phyloP scores from a whole-genome alignment of 768 basidiomycete species.

The Phaeotremella fagi region DNA sequence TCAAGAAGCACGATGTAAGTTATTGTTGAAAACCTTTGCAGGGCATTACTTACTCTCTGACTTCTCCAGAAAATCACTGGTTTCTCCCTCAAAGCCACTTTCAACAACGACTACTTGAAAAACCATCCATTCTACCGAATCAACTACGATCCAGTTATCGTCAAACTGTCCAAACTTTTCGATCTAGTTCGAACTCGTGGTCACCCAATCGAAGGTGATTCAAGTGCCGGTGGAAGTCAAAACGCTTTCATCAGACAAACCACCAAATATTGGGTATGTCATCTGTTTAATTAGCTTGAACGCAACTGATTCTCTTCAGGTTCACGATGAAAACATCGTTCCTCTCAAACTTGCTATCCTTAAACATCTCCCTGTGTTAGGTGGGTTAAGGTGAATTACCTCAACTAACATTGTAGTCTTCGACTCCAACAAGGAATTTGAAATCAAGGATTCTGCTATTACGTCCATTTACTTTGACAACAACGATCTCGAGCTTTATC shows the following conservation, averaged over 20 bases:
- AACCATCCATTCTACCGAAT: slow-evolving; percentile 88
- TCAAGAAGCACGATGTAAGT: slow-evolving; percentile 62
- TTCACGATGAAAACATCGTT: slow-evolving; percentile 91
- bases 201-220: slow-evolving; percentile 87
- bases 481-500: slow-evolving; percentile 88
- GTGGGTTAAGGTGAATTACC: slow-evolving; percentile 51
- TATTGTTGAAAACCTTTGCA: slow-evolving; percentile 10
- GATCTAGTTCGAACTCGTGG: slow-evolving; percentile 93
- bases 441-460: slow-evolving; percentile 80
- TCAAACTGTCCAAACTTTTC: slow-evolving; percentile 90
- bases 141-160: slow-evolving; percentile 74
- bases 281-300: neutral
- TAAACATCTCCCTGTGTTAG: slow-evolving; percentile 85
- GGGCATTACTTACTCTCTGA: neutral
- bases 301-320: slow-evolving; percentile 42
- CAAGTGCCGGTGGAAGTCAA: slow-evolving; percentile 88
- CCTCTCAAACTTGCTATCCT: slow-evolving; percentile 89
- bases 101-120: slow-evolving; percentile 86
- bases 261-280: slow-evolving; percentile 91
- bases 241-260: slow-evolving; percentile 98
- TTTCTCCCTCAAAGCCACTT: slow-evolving; percentile 72
- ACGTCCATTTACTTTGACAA: slow-evolving; percentile 98
- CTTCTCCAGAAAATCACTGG: slow-evolving; percentile 80
- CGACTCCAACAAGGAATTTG: slow-evolving; percentile 88
- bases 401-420: slow-evolving; percentile 59